Percentiles rank a stretch among this genome's conserved stretches.
Conservation (phyloP, 345 rosid species). For the Gossypium herbaceum region DNA sequence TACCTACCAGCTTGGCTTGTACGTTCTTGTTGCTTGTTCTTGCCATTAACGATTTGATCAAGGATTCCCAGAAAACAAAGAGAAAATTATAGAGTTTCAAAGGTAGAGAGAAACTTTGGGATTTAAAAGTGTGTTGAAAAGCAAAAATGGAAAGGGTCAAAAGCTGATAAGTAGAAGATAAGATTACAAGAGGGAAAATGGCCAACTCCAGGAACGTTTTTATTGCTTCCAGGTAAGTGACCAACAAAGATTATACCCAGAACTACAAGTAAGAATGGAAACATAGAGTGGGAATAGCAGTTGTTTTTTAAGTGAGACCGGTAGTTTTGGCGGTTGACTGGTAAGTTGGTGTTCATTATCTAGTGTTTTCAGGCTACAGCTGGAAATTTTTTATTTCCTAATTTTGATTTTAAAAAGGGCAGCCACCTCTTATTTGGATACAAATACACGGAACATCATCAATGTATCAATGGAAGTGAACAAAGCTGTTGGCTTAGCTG, state of each 20-base stretch:
- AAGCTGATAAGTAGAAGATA: neutral
- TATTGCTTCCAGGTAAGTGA: constrained; percentile 8
- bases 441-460: neutral
- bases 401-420: neutral
- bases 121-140: constrained; percentile 4
- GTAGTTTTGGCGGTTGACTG: constrained; percentile 32
- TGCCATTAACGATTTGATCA: constrained; percentile 32
- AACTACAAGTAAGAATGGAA: neutral
- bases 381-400: no score
- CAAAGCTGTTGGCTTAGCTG: neutral
- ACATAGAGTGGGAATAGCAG: neutral
- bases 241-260: neutral
- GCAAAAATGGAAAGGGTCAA: constrained; percentile 3
- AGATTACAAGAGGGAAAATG: neutral
- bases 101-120: neutral
- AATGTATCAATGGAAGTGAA: neutral
- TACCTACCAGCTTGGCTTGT: constrained; percentile 93
- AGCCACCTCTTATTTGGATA: neutral
- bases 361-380: no score
- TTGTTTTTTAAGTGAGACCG: constrained; percentile 20
- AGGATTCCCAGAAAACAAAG: neutral
- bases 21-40: constrained; percentile 59
- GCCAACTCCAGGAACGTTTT: neutral
- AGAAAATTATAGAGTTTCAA: neutral
- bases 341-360: constrained; percentile 21